Conservation (phyloP, 2,329 filamentous ascomycete species). For the Claviceps fusiformis region DNA sequence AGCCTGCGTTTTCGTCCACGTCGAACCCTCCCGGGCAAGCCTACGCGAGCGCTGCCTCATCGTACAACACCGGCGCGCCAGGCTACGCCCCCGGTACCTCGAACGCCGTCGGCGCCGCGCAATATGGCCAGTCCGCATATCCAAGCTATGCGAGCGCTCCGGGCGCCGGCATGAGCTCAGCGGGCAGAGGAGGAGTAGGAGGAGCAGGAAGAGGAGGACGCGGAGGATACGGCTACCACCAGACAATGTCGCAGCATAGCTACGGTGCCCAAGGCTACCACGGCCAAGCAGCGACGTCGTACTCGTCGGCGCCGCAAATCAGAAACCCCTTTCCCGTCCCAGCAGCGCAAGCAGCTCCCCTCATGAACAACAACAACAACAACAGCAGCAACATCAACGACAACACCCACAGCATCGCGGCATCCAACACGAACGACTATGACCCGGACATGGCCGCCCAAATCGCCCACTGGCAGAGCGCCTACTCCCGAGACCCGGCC, state of each 20-base stretch:
- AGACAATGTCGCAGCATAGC: constrained; percentile 18
- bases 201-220: neutral
- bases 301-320: constrained; percentile 46
- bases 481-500: constrained; percentile 42
- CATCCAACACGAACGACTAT: constrained; percentile 22
- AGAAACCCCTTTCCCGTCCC: constrained; percentile 69
- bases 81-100: neutral
- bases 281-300: constrained; percentile 24
- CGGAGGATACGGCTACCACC: constrained; percentile 2
- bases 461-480: constrained; percentile 90
- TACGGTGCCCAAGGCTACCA: constrained; percentile 15
- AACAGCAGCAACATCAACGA: neutral
- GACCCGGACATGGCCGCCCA: constrained; percentile 80
- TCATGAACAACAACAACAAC: constrained; percentile 5
- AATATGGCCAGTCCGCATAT: constrained; percentile 8
- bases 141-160: constrained; percentile 21
- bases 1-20: constrained; percentile 35
- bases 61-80: constrained; percentile 17
- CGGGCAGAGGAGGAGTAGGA: neutral
- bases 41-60: constrained; percentile 17
- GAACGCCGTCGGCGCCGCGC: neutral
- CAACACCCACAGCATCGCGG: constrained; percentile 15
- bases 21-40: constrained; percentile 23
- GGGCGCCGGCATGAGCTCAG: constrained; percentile 13
- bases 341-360: constrained; percentile 25